These are phyloP conservation scores for Blumeria graminis DNA, from an alignment of 2,329 filamentous ascomycete species.

Conservation along the genomic window DNA sequence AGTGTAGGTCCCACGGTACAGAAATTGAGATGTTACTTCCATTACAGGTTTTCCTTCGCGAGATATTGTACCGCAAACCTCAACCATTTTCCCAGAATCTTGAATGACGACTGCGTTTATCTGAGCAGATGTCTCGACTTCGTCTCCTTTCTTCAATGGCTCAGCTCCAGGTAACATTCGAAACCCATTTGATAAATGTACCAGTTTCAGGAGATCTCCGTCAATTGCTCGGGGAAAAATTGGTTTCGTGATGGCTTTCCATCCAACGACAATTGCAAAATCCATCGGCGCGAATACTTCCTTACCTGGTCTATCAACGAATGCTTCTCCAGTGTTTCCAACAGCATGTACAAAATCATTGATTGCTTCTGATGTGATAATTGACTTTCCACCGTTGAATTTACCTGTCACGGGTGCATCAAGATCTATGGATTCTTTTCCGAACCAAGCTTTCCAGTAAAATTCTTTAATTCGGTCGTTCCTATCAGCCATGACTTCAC, in stretches of 20 bases:
- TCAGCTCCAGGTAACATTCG: slow-evolving; percentile 92
- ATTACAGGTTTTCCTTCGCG: slow-evolving; percentile 70
- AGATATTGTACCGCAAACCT: slow-evolving; percentile 91
- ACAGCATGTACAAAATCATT: slow-evolving; percentile 98
- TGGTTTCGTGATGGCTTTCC: slow-evolving; percentile 98
- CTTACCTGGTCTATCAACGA: slow-evolving; percentile 87
- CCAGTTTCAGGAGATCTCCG: slow-evolving; percentile 82
- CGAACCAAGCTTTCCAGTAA: slow-evolving; percentile 97
- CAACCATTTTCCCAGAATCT: slow-evolving; percentile 96
- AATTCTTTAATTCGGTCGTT: slow-evolving; percentile 99
- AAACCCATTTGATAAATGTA: slow-evolving; percentile 93
- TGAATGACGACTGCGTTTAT: slow-evolving; percentile 98
- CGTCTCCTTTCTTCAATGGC: slow-evolving; percentile 84
- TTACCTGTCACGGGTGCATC: slow-evolving; percentile 63
- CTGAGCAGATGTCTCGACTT: slow-evolving; percentile 76
- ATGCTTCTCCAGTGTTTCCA: slow-evolving; percentile 90
- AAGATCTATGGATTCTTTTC: slow-evolving; percentile 59
- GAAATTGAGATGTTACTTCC: slow-evolving; percentile 95
- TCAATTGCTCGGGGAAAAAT: slow-evolving; percentile 96
- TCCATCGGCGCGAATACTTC: slow-evolving; percentile 93
- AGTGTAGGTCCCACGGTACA: slow-evolving; percentile 79
- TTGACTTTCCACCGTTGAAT: slow-evolving; percentile 74
- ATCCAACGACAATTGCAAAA: slow-evolving; percentile 91
- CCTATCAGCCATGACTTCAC: slow-evolving; percentile 82
- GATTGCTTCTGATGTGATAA: slow-evolving; percentile 76